These are phyloP conservation scores for Lecanicillium sp. DNA, from an alignment of 2,329 filamentous ascomycete species.

Conservation along the genomic window DNA sequence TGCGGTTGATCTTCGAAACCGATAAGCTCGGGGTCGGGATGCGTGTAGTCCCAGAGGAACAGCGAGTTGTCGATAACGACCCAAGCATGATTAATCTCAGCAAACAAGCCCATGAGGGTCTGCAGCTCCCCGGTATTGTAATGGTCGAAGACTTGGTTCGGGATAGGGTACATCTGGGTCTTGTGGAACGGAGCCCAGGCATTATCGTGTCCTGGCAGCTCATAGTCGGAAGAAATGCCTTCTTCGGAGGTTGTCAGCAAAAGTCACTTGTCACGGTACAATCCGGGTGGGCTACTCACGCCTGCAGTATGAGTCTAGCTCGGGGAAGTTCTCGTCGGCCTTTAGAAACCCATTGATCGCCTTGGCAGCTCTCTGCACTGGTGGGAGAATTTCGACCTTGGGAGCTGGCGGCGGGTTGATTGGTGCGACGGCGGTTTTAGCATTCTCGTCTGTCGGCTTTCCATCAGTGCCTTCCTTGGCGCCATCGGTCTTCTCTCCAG, in stretches of 20 bases:
- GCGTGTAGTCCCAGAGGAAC: conserved; percentile 96
- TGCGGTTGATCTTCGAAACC: conserved; percentile 86
- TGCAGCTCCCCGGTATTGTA: conserved; percentile 81
- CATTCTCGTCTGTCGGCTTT: not conserved
- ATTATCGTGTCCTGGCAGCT: conserved; percentile 57
- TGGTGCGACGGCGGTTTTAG: conserved; percentile 20
- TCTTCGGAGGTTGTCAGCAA: conserved; percentile 44
- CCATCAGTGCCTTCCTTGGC: not conserved
- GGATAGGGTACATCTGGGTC: conserved; percentile 79
- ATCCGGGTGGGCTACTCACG: conserved; percentile 49
- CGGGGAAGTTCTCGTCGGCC: conserved; percentile 74
- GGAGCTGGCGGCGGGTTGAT: conserved; percentile 32
- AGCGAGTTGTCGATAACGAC: conserved; percentile 91
- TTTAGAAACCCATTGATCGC: conserved; percentile 76
- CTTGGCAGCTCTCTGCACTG: conserved; percentile 70
- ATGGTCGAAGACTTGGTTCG: conserved; percentile 85
- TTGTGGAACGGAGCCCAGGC: conserved; percentile 89
- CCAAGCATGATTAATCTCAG: conserved; percentile 92
- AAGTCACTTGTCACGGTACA: not conserved
- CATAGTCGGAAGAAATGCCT: conserved; percentile 87
- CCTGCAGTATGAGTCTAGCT: conserved; percentile 81
- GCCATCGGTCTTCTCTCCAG: conserved; percentile 6
- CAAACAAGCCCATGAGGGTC: conserved; percentile 92
- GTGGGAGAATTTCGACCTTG: conserved; percentile 45
- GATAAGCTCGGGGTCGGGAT: conserved; percentile 82